These are phyloP conservation scores for Senna siamea DNA, from an alignment of 306 rosid species.

Conservation along the genomic window DNA sequence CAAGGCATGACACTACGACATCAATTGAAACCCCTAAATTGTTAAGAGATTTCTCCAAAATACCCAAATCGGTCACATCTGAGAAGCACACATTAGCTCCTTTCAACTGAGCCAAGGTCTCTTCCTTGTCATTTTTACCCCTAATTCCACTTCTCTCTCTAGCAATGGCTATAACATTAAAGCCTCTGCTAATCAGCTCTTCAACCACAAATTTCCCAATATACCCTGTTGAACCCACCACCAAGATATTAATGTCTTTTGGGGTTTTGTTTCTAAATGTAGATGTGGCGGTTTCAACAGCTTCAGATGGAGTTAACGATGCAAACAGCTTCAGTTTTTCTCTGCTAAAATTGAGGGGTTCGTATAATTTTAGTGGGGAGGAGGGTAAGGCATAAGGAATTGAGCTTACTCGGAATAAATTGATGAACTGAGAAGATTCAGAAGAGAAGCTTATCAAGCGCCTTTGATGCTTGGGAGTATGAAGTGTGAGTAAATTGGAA, in stretches of 20 bases:
- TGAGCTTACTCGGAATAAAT: constrained; percentile 59
- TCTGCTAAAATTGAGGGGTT: constrained; percentile 44
- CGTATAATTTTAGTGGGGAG: constrained; percentile 33
- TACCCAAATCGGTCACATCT: constrained; percentile 73
- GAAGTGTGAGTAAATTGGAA: constrained; percentile 57
- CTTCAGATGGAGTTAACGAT: constrained; percentile 50
- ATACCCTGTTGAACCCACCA: constrained; percentile 96
- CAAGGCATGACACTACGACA: constrained; percentile 93
- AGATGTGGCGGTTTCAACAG: constrained; percentile 49
- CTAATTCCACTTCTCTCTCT: constrained; percentile 88
- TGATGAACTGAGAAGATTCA: constrained; percentile 57
- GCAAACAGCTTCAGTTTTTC: constrained; percentile 53
- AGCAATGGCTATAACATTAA: constrained; percentile 74
- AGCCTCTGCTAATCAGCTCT: constrained; percentile 83
- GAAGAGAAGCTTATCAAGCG: constrained; percentile 55
- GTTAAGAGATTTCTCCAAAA: constrained; percentile 60
- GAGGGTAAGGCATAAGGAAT: constrained; percentile 41
- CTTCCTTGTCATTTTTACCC: constrained; percentile 65
- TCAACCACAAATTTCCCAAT: constrained; percentile 88
- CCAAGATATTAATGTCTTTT: constrained; percentile 71
- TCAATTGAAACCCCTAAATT: constrained; percentile 62
- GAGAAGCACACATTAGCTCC: constrained; percentile 86
- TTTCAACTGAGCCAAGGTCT: constrained; percentile 60
- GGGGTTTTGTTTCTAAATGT: constrained; percentile 70
- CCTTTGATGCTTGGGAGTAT: constrained; percentile 51